Evolutionary conservation across 176 grass and related monocot genomes (phyloP), one percentile per base, ranked within the genome.

Genomic region (Dactylis glomerata): DNA sequence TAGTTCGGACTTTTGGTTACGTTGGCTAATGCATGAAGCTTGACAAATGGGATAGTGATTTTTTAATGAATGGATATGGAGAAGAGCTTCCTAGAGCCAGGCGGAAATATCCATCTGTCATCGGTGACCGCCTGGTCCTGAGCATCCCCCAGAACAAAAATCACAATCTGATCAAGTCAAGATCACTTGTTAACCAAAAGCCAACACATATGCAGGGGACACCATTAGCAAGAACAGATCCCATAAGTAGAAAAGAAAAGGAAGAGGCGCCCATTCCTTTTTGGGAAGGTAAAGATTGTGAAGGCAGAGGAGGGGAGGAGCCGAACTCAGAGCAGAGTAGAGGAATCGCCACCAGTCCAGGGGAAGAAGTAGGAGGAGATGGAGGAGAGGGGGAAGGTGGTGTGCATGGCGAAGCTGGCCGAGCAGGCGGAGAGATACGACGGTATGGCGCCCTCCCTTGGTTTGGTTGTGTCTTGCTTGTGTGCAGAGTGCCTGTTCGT

Each of bases 361-460:
- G 32, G 23, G 40, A 41, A 68, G 52, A 17, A 38, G 36, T 23
- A 44, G 74, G 80, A 32, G 52, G 22, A 71, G 79, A 89, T 83
- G 89, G 84, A 87, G 71, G 87, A 87, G 78, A 85, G 90, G 80
- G 87, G 87, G 72, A 90, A 68, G 90, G 69, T 85, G 16, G 87
- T 94, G 30, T 76, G 46, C 72, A 77, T 89, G 49, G 87, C 92
- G 31, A 92, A 90, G 88, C 75, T 94, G 64, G 90, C 92, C 32
- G 82, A 92, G 73, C 84, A 92, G 82, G 87, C 84, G 20, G 87
- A 90, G 84, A 87, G 90, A 90, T 94, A 81, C 50, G 77, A 92
- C 57, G 90, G 92, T 91, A 87, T 46, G 23, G 52, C 32, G 24
- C 69, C 23, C 51, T 40, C 22, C 45, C 3, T 80, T 61, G 63